These are phyloP conservation scores for Penicillium sp. DNA, from an alignment of 2,329 filamentous ascomycete species.

Conservation along the genomic window DNA sequence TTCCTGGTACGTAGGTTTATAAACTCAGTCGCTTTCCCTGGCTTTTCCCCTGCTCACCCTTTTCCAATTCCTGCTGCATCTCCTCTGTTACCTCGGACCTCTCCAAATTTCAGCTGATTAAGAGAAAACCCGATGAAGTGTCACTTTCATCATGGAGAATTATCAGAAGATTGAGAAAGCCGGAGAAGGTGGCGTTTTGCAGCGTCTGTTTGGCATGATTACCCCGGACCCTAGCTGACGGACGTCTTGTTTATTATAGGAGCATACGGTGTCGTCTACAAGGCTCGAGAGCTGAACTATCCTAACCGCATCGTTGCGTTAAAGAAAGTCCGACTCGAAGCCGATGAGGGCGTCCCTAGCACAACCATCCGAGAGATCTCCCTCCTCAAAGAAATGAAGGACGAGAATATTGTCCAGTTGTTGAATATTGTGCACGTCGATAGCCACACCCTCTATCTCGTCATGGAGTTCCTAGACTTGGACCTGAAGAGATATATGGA, in stretches of 20 bases:
- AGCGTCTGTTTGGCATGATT: constrained; percentile 33
- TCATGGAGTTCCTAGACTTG: constrained; percentile 86
- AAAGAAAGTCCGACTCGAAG: constrained; percentile 93
- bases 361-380: constrained; percentile 94
- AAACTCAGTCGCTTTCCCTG: not conserved
- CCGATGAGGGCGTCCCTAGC: constrained; percentile 87
- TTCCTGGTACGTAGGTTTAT: not conserved
- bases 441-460: constrained; percentile 89
- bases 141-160: constrained; percentile 71
- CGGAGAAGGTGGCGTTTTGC: constrained; percentile 67
- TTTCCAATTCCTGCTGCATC: not conserved
- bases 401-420: constrained; percentile 83
- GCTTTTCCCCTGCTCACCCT: not conserved
- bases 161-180: constrained; percentile 97
- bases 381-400: constrained; percentile 89
- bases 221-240: constrained; percentile 13
- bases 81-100: not conserved
- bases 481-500: constrained; percentile 98
- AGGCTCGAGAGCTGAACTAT: constrained; percentile 80
- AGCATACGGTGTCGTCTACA: constrained; percentile 94
- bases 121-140: not conserved
- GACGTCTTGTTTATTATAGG: constrained; percentile 51
- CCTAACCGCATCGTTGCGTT: constrained; percentile 82
- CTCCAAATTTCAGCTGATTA: not conserved
- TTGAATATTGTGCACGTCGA: constrained; percentile 93